phyloP scores from a whole-genome alignment of 768 basidiomycete genomes.

The Dendrothele bispora region DNA sequence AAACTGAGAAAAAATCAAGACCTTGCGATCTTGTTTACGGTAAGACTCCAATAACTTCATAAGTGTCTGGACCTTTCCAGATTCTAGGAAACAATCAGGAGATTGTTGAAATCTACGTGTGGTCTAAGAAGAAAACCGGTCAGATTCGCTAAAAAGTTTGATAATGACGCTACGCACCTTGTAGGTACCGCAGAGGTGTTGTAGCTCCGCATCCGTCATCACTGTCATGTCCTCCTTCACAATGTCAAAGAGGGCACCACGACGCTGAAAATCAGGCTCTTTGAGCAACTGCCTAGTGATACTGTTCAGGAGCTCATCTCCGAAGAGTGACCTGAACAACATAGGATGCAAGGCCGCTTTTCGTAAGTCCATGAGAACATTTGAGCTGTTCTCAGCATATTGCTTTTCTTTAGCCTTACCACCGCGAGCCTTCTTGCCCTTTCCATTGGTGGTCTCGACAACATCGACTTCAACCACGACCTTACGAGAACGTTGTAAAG shows the following conservation, averaged over 20 bases:
- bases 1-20: conserved; percentile 95
- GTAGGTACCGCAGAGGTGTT: conserved; percentile 81
- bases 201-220: conserved; percentile 97
- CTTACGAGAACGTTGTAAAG: conserved; percentile 81
- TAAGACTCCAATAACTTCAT: conserved; percentile 72
- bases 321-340: conserved; percentile 87
- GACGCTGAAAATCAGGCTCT: conserved; percentile 89
- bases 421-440: conserved; percentile 41
- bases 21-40: conserved; percentile 66
- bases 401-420: conserved; percentile 53
- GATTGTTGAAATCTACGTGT: conserved; percentile 74
- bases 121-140: conserved; percentile 41
- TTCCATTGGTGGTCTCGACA: conserved; percentile 20
- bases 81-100: conserved; percentile 75
- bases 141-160: background rate
- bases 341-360: conserved; percentile 97
- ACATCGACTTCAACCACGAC: conserved; percentile 58
- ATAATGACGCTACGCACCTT: conserved; percentile 53
- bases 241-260: conserved; percentile 74
- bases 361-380: conserved; percentile 96
- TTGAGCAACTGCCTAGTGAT: conserved; percentile 85
- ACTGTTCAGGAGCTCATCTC: conserved; percentile 68
- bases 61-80: conserved; percentile 83
- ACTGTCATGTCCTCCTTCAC: conserved; percentile 98
- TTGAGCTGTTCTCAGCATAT: conserved; percentile 80